Base-by-base conservation (phyloP, 78 protist species). In the Anaeramoeba flamelloides region DNA sequence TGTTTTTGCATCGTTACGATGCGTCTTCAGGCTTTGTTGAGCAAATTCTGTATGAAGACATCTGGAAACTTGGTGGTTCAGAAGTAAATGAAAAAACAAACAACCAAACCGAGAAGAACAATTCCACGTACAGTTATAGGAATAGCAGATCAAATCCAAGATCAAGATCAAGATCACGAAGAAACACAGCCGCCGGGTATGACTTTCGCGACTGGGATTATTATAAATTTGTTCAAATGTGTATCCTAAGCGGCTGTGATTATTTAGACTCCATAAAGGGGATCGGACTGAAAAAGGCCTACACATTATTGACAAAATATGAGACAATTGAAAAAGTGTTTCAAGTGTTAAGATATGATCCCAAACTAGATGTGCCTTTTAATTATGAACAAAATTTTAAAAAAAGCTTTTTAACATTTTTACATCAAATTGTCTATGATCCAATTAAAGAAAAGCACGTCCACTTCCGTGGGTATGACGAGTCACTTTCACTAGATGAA, bases 231-330 rank as follows among this genome's bases (percentile, higher is more conserved):
- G 31, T 91, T 2, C 85, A 81, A 22, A 82, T 84, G 92, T 93
- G 97, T 85, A 88, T 95, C 26, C 78, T 95, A 1, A 39, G 93
- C 0, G 99, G 99, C 22, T 96, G 99, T 39, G 99, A 96, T 79
- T 96, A 96, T 78, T 78, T 92, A 22, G 86, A 89, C 0, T 86
- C 94, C 0, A 1, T 91, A 0, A n/a, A 69, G 0, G 93, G 96
- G 17, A 79, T 95, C 41, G 99, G 99, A 1, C 0, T 94, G 38
- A 90, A 88, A 78, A 94, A 83, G 34, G 94, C 99, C 0, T 65
- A 79, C 78, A 36, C 76, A 36, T 17, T 86, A 1, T 17, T 94
- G 26, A 26, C 69, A 53, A 84, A 78, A 26, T 33, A 69, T 69
- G 36, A 80, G 36, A 36, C 85, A 30, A 82, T 77, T 3, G 78